A percentile compares a stretch with the other conserved stretches of the same genome.
phyloP scores from a whole-genome alignment of 805 yeast species.

The Dipodascus geniculatus region DNA sequence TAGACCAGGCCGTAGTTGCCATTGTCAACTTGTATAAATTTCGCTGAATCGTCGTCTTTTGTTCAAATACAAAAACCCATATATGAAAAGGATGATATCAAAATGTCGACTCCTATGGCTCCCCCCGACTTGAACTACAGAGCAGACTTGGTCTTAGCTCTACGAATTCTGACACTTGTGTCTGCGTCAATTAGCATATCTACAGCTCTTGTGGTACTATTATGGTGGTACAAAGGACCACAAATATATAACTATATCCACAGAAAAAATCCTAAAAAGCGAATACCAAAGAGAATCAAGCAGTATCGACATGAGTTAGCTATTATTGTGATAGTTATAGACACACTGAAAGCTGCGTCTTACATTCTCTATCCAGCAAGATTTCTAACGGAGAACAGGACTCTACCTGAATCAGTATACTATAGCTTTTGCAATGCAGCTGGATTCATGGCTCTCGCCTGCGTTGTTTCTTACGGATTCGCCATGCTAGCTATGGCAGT shows the following conservation, averaged over 20 bases:
- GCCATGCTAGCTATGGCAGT: constrained; percentile 72
- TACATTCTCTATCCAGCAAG: constrained; percentile 49
- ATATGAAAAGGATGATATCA: too few species aligned
- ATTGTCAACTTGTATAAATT: too few species aligned
- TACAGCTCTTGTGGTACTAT: not conserved
- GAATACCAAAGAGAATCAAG: not conserved
- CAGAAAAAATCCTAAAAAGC: not conserved
- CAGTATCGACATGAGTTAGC: constrained; percentile 38
- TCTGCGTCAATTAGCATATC: not conserved
- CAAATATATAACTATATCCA: not conserved
- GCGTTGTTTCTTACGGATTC: constrained; percentile 78
- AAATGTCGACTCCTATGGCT: not conserved
- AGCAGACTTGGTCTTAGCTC: not conserved
- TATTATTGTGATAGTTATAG: constrained; percentile 51
- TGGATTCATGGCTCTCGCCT: constrained; percentile 69
- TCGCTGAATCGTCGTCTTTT: too few species aligned
- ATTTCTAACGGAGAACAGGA: not conserved
- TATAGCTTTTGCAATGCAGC: constrained; percentile 43
- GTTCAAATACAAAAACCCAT: not conserved
- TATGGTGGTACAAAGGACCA: not conserved
- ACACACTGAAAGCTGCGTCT: constrained; percentile 57
- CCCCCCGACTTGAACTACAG: not conserved
- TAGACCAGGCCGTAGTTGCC: too few species aligned
- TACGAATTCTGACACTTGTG: not conserved
- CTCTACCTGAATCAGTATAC: constrained; percentile 30